A percentile compares a stretch with the other conserved stretches of the same genome.
phyloP scores from a whole-genome alignment of 768 basidiomycete genomes.

The Tephrocybe sp. region DNA sequence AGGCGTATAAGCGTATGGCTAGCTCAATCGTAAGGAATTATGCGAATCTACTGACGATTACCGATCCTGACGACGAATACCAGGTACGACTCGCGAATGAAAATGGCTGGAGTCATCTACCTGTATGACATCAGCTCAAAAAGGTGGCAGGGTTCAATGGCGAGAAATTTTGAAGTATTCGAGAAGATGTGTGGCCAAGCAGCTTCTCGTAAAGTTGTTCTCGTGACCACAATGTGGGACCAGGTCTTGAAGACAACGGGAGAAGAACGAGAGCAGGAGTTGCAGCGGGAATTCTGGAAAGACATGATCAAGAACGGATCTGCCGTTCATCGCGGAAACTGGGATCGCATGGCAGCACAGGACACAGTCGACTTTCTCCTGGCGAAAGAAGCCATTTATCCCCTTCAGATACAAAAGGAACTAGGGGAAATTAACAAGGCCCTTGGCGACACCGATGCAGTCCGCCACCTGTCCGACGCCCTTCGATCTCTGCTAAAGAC shows the following conservation, averaged over 20 bases:
- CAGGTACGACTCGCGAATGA: slow-evolving; percentile 17
- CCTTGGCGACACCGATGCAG: slow-evolving; percentile 9
- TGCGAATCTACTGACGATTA: not conserved
- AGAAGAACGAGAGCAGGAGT: slow-evolving; percentile 9
- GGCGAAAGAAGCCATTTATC: slow-evolving; percentile 14
- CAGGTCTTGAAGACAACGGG: slow-evolving; percentile 1
- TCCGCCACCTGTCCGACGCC: slow-evolving; percentile 6
- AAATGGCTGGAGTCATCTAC: slow-evolving; percentile 19
- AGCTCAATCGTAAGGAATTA: slow-evolving; percentile 21
- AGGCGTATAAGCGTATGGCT: slow-evolving; percentile 26
- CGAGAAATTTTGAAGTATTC: slow-evolving; percentile 17
- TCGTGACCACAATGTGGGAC: slow-evolving; percentile 18
- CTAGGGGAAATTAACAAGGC: slow-evolving; percentile 10
- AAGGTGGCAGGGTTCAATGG: slow-evolving; percentile 12
- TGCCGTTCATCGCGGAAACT: slow-evolving; percentile 4
- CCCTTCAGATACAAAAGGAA: slow-evolving; percentile 13
- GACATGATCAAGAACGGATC: slow-evolving; percentile 14
- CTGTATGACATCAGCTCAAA: slow-evolving; percentile 15
- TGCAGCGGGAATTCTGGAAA: slow-evolving; percentile 11
- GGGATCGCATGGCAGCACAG: slow-evolving; percentile 11
- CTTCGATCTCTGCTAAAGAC: slow-evolving; percentile 6
- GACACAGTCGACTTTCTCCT: slow-evolving; percentile 18
- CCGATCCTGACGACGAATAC: not conserved
- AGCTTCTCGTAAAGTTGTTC: slow-evolving; percentile 14
- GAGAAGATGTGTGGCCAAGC: slow-evolving; percentile 17